These are phyloP conservation scores for Vanrija pseudolonga DNA, from an alignment of 1,284 basidiomycete species.

Conservation along the genomic window DNA sequence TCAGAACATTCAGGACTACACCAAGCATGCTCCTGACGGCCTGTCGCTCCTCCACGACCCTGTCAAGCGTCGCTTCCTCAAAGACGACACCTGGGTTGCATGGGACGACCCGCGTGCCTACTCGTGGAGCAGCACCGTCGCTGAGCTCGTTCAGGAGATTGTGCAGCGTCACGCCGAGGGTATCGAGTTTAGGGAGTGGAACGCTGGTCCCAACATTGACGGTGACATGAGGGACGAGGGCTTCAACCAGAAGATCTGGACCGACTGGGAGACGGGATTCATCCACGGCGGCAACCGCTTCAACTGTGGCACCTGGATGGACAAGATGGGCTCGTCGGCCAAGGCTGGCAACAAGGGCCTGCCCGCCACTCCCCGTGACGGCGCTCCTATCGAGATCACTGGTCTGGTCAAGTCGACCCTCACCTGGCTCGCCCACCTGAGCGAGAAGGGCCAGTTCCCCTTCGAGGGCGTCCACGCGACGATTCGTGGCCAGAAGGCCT, in stretches of 20 bases:
- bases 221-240: constrained; percentile 88
- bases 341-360: constrained; percentile 91
- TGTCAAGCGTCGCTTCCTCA: constrained; percentile 87
- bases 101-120: constrained; percentile 87
- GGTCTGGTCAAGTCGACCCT: constrained; percentile 89
- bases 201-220: constrained; percentile 91
- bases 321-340: constrained; percentile 90
- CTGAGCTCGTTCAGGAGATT: constrained; percentile 94
- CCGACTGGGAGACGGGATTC: constrained; percentile 92
- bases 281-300: constrained; percentile 80
- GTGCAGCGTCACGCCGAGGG: constrained; percentile 89
- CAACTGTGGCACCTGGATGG: constrained; percentile 77
- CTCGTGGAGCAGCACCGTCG: constrained; percentile 71
- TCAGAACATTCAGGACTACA: constrained; percentile 96
- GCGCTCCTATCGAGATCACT: constrained; percentile 92
- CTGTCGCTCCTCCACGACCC: constrained; percentile 71
- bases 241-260: constrained; percentile 88
- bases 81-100: constrained; percentile 86
- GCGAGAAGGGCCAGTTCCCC: constrained; percentile 68
- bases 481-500: constrained; percentile 65
- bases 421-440: constrained; percentile 75
- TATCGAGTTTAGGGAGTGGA: constrained; percentile 92
- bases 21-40: constrained; percentile 77
- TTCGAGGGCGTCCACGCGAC: constrained; percentile 81
- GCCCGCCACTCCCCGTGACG: constrained; percentile 92